phyloP scores from a whole-genome alignment of 2,329 filamentous ascomycete species.

The Pseudogymnoascus sp. region DNA sequence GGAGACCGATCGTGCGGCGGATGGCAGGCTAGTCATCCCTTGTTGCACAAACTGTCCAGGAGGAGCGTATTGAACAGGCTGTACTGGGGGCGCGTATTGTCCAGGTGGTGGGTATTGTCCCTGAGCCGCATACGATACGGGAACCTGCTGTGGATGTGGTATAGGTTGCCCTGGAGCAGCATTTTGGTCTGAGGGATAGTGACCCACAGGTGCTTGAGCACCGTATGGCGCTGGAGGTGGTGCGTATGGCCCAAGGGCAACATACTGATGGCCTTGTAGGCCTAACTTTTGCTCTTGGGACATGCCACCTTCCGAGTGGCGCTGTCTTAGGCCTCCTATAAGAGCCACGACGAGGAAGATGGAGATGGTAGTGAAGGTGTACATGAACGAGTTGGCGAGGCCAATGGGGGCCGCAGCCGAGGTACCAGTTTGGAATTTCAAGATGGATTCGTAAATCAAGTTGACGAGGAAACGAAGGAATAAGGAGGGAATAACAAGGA shows the following conservation, averaged over 20 bases:
- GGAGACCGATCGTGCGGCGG: background rate
- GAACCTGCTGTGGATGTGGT: background rate
- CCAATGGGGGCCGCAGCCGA: background rate
- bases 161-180: background rate
- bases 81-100: background rate
- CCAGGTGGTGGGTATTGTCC: background rate
- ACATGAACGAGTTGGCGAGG: background rate
- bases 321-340: background rate
- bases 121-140: background rate
- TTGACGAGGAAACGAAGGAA: background rate
- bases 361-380: background rate
- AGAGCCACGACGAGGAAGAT: background rate
- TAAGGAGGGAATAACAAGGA: background rate
- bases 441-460: background rate
- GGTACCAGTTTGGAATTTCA: background rate
- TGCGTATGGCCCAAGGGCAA: background rate
- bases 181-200: background rate
- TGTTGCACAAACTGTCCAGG: background rate
- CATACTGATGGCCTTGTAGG: background rate
- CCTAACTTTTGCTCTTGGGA: background rate
- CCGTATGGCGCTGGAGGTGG: background rate
- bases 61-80: background rate
- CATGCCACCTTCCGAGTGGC: background rate
- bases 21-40: background rate
- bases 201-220: background rate